phyloP scores from a whole-genome alignment of 768 basidiomycete species.

The Cystoderma amianthinum region DNA sequence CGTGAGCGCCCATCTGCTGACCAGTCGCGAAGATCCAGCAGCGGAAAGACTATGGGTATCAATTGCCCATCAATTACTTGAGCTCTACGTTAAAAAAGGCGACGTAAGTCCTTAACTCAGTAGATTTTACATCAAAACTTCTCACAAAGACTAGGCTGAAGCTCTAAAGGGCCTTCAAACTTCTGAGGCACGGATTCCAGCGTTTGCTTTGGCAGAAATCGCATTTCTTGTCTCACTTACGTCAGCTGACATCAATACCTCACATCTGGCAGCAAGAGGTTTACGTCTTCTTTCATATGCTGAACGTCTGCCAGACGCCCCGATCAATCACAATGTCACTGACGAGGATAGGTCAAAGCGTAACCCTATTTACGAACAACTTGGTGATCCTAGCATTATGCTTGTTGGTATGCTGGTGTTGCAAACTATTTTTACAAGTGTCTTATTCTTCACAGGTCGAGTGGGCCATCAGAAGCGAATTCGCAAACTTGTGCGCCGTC shows the following conservation, averaged over 20 bases:
- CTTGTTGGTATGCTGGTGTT: constrained; percentile 44
- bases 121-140: too few relatives aligned
- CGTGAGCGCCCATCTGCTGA: constrained; percentile 50
- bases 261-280: constrained; percentile 60
- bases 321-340: constrained; percentile 38
- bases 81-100: constrained; percentile 42
- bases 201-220: constrained; percentile 66
- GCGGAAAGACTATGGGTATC: constrained; percentile 64
- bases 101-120: constrained; percentile 29
- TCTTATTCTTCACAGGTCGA: constrained; percentile 41
- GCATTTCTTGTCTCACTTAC: constrained; percentile 66
- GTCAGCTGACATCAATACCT: constrained; percentile 60
- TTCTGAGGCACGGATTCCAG: constrained; percentile 45
- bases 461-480: constrained; percentile 76
- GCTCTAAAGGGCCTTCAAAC: constrained; percentile 44
- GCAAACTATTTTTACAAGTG: background rate
- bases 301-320: constrained; percentile 56
- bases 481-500: constrained; percentile 58
- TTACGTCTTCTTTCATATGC: constrained; percentile 63
- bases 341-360: constrained; percentile 64
- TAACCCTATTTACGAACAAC: constrained; percentile 68
- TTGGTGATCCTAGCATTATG: constrained; percentile 69
- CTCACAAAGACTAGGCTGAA: constrained; percentile 24
- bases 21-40: constrained; percentile 52
- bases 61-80: constrained; percentile 53